These are phyloP conservation scores for Penicillium verrucosum DNA, from an alignment of 2,329 filamentous ascomycete species.

Conservation along the genomic window DNA sequence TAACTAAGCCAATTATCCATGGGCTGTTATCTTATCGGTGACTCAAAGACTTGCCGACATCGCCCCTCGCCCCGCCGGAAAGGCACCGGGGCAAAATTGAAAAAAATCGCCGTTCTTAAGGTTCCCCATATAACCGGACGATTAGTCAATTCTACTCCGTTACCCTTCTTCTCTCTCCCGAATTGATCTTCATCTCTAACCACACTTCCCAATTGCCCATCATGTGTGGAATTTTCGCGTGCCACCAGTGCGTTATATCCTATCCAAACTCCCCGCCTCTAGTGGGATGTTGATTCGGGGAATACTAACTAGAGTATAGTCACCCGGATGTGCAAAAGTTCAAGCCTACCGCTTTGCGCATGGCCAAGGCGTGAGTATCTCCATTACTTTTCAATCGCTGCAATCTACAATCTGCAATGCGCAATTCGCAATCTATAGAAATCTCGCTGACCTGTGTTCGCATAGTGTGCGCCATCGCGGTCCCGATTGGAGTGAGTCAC, in stretches of 20 bases:
- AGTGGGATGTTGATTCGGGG: conserved; percentile 3
- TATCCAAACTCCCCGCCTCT: conserved; percentile 2
- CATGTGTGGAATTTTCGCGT: conserved; percentile 98
- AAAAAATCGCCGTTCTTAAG: conserved; percentile 16
- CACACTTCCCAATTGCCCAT: conserved; percentile 41
- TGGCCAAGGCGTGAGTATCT: conserved; percentile 81
- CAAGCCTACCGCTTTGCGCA: conserved; percentile 88
- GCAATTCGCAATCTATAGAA: background rate
- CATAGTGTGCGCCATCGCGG: conserved; percentile 86
- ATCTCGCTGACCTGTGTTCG: conserved; percentile 34
- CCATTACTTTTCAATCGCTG: background rate
- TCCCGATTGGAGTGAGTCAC: conserved; percentile 91
- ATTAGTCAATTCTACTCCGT: conserved; percentile 20
- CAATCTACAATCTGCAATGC: background rate
- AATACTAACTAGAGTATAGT: conserved; percentile 38
- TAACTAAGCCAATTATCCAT: conserved; percentile 25
- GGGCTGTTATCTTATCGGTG: conserved; percentile 47
- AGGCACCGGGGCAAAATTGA: conserved; percentile 4
- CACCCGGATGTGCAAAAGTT: conserved; percentile 95
- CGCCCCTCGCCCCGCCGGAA: conserved; percentile 19
- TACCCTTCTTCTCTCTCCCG: conserved; percentile 7
- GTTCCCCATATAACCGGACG: conserved; percentile 17
- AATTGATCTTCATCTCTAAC: conserved; percentile 11
- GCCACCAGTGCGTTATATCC: conserved; percentile 67
- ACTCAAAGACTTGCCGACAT: conserved; percentile 26